These are phyloP conservation scores for Eurotiales sp. DNA, from an alignment of 2,329 filamentous ascomycete genomes.

Conservation along the genomic window DNA sequence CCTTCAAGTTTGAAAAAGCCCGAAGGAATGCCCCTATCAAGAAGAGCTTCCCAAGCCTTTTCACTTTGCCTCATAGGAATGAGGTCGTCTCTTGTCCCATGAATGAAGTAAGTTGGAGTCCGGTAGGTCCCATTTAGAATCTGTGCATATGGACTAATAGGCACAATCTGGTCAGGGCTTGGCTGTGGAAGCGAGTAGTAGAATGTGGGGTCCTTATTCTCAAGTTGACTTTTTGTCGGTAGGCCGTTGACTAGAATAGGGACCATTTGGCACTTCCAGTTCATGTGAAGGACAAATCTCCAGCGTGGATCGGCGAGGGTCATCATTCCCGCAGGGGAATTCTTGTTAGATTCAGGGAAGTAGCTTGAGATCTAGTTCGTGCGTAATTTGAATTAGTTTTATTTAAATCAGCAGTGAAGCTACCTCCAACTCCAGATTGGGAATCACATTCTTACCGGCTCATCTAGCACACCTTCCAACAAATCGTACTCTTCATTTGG, in stretches of 20 bases:
- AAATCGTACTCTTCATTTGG: neutral
- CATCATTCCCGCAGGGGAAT: slow-evolving; percentile 15
- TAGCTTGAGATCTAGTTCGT: neutral
- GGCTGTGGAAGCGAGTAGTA: neutral
- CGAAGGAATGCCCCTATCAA: neutral
- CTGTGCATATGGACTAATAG: neutral
- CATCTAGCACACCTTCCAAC: neutral
- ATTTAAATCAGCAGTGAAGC: too few relatives aligned
- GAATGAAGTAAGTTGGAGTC: slow-evolving; percentile 1
- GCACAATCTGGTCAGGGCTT: neutral
- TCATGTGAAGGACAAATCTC: slow-evolving; percentile 41
- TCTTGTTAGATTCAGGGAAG: neutral
- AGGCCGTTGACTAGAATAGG: slow-evolving; percentile 7
- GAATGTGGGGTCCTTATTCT: neutral
- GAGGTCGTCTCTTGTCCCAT: neutral
- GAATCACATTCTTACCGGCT: too few relatives aligned
- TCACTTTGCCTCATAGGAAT: neutral
- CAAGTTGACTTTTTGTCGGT: neutral
- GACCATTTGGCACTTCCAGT: slow-evolving; percentile 39
- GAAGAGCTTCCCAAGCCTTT: neutral
- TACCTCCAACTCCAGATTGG: too few relatives aligned
- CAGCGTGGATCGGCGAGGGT: slow-evolving; percentile 30
- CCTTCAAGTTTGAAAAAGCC: neutral
- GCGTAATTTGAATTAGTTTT: too few relatives aligned
- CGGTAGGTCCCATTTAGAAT: neutral